A percentile compares a stretch with the other conserved stretches of the same genome.
phyloP scores from a whole-genome alignment of 345 rosid genomes.

The Salix suchowensis region DNA sequence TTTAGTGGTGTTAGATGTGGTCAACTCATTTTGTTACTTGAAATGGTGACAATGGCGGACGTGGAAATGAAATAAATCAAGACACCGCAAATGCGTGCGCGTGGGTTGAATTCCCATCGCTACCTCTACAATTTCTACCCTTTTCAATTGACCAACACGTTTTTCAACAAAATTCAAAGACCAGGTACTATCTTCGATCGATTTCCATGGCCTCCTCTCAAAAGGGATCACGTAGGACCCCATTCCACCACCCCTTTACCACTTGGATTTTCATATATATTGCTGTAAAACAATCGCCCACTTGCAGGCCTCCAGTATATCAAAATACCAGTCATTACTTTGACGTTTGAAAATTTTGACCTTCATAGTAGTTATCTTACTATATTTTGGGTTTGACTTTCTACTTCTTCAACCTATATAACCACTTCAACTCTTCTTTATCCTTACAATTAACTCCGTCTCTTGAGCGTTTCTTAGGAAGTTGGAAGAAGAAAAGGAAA shows the following conservation, averaged over 20 bases:
- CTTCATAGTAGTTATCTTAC: not conserved
- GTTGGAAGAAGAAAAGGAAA: not conserved
- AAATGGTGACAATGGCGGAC: not conserved
- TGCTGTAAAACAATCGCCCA: not conserved
- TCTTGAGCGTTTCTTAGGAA: not conserved
- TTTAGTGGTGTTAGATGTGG: not conserved
- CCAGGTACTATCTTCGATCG: not conserved
- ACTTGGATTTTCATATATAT: too few relatives aligned
- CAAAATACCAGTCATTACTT: not conserved
- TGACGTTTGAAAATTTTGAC: conserved; percentile 44
- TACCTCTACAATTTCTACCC: too few relatives aligned
- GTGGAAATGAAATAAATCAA: not conserved
- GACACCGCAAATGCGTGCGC: not conserved
- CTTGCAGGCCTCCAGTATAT: not conserved
- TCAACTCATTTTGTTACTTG: not conserved
- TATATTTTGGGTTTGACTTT: not conserved
- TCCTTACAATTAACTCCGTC: too few relatives aligned
- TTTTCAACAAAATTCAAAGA: not conserved
- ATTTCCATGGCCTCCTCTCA: not conserved
- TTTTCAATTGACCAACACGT: not conserved
- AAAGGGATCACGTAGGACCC: not conserved
- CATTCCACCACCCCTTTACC: not conserved
- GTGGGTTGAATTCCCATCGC: not conserved
- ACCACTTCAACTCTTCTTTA: not conserved
- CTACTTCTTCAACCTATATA: conserved; percentile 50